Evolutionary conservation across 352 stramenopile genomes (phyloP).

Genomic region (Globisporangium spiculum): DNA sequence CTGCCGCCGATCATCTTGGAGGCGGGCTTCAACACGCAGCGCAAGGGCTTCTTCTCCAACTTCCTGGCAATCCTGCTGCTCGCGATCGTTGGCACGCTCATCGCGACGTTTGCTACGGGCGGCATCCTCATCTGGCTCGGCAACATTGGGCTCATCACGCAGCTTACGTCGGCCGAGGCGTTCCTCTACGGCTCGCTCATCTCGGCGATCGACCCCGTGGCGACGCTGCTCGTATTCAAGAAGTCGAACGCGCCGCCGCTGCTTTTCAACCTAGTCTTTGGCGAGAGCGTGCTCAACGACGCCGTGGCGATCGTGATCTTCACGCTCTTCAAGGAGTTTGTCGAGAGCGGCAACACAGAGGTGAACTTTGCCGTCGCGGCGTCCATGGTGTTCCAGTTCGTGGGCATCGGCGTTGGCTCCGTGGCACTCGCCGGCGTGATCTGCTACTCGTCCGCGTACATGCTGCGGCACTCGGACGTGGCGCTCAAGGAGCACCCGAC

Average conservation of each 20-base stretch:
- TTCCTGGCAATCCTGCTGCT: conserved; percentile 40
- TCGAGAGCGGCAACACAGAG: conserved; percentile 39
- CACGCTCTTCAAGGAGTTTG: conserved; percentile 46
- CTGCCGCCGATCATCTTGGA: conserved; percentile 68
- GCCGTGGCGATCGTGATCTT: conserved; percentile 74
- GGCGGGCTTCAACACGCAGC: conserved; percentile 60
- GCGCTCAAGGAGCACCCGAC: conserved; percentile 17
- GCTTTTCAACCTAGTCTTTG: conserved; percentile 88
- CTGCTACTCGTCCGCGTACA: conserved; percentile 49
- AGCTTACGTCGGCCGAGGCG: conserved; percentile 54
- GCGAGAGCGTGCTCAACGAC: conserved; percentile 80
- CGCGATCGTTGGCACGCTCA: conserved; percentile 46
- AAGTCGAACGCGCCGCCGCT: conserved; percentile 38
- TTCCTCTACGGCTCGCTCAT: conserved; percentile 81
- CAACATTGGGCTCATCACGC: conserved; percentile 30
- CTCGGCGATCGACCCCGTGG: conserved; percentile 81
- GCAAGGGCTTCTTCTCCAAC: conserved; percentile 56
- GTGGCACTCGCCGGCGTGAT: conserved; percentile 41
- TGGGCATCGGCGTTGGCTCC: conserved; percentile 43
- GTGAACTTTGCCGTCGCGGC: conserved; percentile 22
- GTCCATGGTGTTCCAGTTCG: conserved; percentile 31
- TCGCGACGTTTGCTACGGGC: conserved; percentile 49
- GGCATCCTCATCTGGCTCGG: conserved; percentile 42
- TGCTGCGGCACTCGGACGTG: conserved; percentile 11
- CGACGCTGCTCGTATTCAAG: conserved; percentile 78